These are phyloP conservation scores for Anisogramma anomala DNA, from an alignment of 2,329 filamentous ascomycete genomes.

Conservation along the genomic window DNA sequence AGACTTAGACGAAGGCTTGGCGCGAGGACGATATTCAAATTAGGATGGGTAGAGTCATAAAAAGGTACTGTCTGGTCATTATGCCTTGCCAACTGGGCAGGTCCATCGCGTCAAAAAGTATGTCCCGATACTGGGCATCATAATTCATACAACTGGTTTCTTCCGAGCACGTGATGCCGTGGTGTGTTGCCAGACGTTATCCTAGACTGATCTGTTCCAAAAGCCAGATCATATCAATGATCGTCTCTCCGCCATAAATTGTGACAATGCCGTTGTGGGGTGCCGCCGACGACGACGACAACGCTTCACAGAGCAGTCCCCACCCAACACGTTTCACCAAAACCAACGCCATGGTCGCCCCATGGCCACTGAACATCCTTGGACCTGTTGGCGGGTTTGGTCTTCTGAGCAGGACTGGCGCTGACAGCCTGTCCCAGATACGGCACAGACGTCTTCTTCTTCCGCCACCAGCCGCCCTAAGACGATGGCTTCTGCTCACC, in stretches of 20 bases:
- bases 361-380: conserved; percentile 13
- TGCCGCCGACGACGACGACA: no score
- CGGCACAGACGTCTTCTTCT: conserved; percentile 4
- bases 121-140: neutral
- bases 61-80: neutral
- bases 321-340: conserved; percentile 10
- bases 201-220: neutral
- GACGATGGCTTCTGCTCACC: conserved; percentile 10
- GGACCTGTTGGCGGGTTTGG: conserved; percentile 1
- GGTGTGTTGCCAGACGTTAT: neutral
- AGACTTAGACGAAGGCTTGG: conserved; percentile 9
- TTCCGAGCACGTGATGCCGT: neutral
- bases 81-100: neutral
- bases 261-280: neutral
- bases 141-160: neutral
- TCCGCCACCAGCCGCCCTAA: conserved; percentile 11
- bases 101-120: neutral
- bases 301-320: conserved; percentile 10
- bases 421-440: neutral
- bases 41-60: neutral
- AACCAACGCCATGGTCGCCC: conserved; percentile 6
- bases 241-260: neutral
- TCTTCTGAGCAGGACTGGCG: neutral
- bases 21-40: neutral
- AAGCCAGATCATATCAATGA: neutral